Evolutionary conservation across 345 rosid species (phyloP).

Genomic region (Limnanthes douglasii): DNA sequence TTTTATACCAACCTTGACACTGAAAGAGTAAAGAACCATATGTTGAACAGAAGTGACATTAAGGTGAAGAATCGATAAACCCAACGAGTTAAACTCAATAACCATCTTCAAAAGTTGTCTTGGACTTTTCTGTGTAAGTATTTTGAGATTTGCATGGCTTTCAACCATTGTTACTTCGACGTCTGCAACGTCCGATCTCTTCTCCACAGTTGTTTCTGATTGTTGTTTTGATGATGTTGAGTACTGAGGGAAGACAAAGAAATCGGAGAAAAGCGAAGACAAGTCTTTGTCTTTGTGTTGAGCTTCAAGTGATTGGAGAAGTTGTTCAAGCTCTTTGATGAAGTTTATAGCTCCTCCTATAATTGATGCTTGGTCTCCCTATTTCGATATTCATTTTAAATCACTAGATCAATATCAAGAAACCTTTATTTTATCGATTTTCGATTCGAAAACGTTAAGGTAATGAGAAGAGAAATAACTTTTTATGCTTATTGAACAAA

Average conservation of each 20-base stretch:
- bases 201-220: slow-evolving; percentile 6
- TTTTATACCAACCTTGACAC: slow-evolving; percentile 65
- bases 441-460: too few species aligned
- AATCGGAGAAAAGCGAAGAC: slow-evolving; percentile 24
- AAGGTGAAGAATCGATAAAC: slow-evolving; percentile 35
- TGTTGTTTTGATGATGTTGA: slow-evolving; percentile 8
- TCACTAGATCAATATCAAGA: too few species aligned
- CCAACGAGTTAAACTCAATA: slow-evolving; percentile 26
- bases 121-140: slow-evolving; percentile 27
- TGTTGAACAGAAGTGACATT: slow-evolving; percentile 31
- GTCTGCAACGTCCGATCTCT: slow-evolving; percentile 18
- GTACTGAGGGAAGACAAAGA: slow-evolving; percentile 45
- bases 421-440: too few species aligned
- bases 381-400: too few species aligned
- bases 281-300: slow-evolving; percentile 11
- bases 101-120: slow-evolving; percentile 40
- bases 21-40: slow-evolving; percentile 37
- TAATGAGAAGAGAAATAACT: too few species aligned
- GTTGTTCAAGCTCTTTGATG: slow-evolving; percentile 62
- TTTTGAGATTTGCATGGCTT: slow-evolving; percentile 41
- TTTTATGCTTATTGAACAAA: too few species aligned
- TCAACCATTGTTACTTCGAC: slow-evolving; percentile 57
- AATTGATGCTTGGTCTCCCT: slow-evolving; percentile 78
- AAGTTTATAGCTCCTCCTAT: slow-evolving; percentile 60
- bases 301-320: slow-evolving; percentile 32